A percentile compares a stretch with the other conserved stretches of the same genome.
These are phyloP conservation scores for Thraustochytrium sp. DNA, from an alignment of 352 stramenopile species.

Conservation along the genomic window DNA sequence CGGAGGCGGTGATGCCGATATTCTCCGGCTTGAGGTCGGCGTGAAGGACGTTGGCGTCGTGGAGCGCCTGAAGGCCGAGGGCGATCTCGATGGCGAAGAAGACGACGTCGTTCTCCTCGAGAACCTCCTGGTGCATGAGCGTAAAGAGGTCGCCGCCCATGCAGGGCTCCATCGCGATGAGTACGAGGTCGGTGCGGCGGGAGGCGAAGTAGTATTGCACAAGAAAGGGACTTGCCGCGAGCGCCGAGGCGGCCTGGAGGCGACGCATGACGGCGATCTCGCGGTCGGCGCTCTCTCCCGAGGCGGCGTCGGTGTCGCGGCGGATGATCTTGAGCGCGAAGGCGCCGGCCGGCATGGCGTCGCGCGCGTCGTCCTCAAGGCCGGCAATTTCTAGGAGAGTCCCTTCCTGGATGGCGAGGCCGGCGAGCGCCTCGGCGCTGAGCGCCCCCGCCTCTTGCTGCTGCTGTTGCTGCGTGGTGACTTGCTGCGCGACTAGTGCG, in stretches of 20 bases:
- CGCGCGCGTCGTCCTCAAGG: background rate
- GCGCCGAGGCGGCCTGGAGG: background rate
- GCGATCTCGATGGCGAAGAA: slow-evolving; percentile 21
- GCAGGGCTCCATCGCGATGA: slow-evolving; percentile 21
- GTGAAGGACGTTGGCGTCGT: slow-evolving; percentile 30
- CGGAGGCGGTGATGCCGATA: background rate
- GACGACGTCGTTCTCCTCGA: background rate
- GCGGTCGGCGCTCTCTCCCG: background rate
- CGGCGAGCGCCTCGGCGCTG: background rate
- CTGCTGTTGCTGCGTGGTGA: no score
- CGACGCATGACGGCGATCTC: background rate
- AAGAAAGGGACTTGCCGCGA: background rate
- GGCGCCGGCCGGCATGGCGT: background rate
- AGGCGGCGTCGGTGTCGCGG: background rate
- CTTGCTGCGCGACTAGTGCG: no score
- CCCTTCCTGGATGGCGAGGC: no score
- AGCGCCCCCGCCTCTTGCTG: background rate
- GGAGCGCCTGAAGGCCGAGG: background rate
- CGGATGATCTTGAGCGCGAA: background rate
- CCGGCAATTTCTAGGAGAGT: no score
- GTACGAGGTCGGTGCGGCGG: background rate
- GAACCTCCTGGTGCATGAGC: background rate
- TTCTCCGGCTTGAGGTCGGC: slow-evolving; percentile 41
- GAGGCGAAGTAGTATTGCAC: background rate
- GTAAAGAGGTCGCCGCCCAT: slow-evolving; percentile 9